Evolutionary conservation across 441 rosid genomes (phyloP), one percentile per base, ranked within the genome.

Genomic region (Brassica hybrid): DNA sequence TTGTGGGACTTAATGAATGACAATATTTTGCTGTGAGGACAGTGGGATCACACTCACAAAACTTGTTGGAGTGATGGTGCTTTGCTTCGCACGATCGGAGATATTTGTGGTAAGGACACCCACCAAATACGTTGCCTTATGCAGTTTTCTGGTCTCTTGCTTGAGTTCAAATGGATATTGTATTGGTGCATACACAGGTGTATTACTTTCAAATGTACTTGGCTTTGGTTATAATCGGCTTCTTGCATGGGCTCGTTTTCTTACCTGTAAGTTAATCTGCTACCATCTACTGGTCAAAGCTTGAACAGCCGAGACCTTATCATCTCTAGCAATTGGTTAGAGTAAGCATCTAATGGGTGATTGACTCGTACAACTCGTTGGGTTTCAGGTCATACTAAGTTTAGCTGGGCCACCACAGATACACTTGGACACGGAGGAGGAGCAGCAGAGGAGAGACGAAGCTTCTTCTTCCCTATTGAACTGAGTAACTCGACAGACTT

Each of bases 11-110:
- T 54, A 60, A 57, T 67, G 65, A 67, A 70, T 69, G 60, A 61
- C 16, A 61, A 67, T 56, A 59, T 76, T 54, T 75, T 72, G 30
- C 67, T 82, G 65, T 68, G 19, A 5, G 57, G 78, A 69, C 89
- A 90, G 93, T 73, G 95, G 95, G 74, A 90, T 90, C 64, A 87
- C 90, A 17, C 89, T 90, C 76, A 90, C 91, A n/a, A 90, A 90
- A 80, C 89, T 90, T 57, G 89, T 85, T 56, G 95, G 95, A 82
- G 91, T 90, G 58, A 80, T 88, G 3, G 93, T 90, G 77, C 95
- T 90, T 65, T 88, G 78, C 86, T 90, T 90, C 63, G 82, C 95
- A 59, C 86, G 84, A 85, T 87, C 93, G 52, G 91, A 90, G 86
- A 78, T 90, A 67, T 90, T 90, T 86, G 93, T 88, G 90, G 95